A percentile compares a stretch with the other conserved stretches of the same genome.
These are phyloP conservation scores for Asparagopsis taxiformis DNA, from an alignment of 31 red algal species.

Conservation along the genomic window DNA sequence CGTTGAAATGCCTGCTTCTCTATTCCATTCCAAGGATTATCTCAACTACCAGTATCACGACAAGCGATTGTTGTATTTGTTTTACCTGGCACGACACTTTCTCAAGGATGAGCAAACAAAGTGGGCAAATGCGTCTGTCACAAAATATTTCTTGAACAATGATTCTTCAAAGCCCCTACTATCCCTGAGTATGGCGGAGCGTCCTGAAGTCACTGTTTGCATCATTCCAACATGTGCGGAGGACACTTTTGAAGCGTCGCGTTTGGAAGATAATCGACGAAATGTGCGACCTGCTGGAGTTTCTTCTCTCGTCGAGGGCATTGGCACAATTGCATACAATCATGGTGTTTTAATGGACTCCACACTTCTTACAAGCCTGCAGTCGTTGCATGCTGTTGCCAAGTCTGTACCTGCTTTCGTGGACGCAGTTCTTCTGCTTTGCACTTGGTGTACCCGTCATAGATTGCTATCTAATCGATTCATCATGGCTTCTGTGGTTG, in stretches of 20 bases:
- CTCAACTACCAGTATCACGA: conserved; percentile 53
- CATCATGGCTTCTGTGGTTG: conserved; percentile 32
- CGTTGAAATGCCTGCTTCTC: conserved; percentile 30
- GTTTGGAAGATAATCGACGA: conserved; percentile 26
- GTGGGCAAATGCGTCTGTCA: conserved; percentile 17
- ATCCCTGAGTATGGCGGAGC: conserved; percentile 10
- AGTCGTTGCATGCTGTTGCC: conserved; percentile 18
- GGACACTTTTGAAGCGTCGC: conserved; percentile 31
- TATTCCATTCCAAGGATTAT: conserved; percentile 53
- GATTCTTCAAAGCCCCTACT: conserved; percentile 42
- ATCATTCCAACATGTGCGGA: conserved; percentile 43
- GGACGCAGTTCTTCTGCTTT: conserved; percentile 48
- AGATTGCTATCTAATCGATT: conserved; percentile 23
- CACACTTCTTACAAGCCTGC: conserved; percentile 22
- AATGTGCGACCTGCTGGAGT: conserved; percentile 44
- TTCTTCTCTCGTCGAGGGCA: conserved; percentile 47
- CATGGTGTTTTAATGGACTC: conserved; percentile 37
- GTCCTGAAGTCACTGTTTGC: conserved; percentile 31
- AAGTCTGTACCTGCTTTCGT: conserved; percentile 20
- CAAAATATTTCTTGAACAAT: conserved; percentile 23
- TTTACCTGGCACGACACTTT: conserved; percentile 47
- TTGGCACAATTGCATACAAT: conserved; percentile 48
- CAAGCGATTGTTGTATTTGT: conserved; percentile 50
- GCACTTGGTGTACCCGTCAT: conserved; percentile 44
- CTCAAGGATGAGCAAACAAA: conserved; percentile 25